A percentile compares a stretch with the other conserved stretches of the same genome.
Evolutionary conservation across 768 basidiomycete genomes (phyloP).

Genomic region (Pleurotus eryngii): DNA sequence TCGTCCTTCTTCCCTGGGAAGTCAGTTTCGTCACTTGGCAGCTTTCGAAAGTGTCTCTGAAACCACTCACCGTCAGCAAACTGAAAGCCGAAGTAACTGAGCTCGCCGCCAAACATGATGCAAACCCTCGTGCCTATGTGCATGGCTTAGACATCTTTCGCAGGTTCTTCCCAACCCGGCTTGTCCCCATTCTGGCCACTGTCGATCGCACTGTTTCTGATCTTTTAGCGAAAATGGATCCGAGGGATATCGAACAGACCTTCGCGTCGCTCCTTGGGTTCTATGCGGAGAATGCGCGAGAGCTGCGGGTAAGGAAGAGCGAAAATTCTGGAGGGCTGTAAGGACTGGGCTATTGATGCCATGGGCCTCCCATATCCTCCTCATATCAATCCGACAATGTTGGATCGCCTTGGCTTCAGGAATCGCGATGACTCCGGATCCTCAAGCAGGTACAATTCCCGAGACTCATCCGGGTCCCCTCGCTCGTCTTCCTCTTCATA

Average conservation of each 20-base stretch:
- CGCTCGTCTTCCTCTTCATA: too few species aligned
- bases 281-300: conserved; percentile 50
- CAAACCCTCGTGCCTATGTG: conserved; percentile 29
- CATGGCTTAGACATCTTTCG: not conserved
- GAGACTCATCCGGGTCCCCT: too few species aligned
- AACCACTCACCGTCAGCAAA: conserved; percentile 48
- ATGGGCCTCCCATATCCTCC: conserved; percentile 52
- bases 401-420: conserved; percentile 36
- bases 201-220: conserved; percentile 26
- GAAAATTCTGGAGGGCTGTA: conserved; percentile 53
- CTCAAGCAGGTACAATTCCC: too few species aligned
- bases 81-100: conserved; percentile 40
- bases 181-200: conserved; percentile 20
- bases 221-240: conserved; percentile 37
- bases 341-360: conserved; percentile 58
- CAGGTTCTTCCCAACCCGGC: conserved; percentile 12
- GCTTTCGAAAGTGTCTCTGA: conserved; percentile 67
- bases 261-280: conserved; percentile 71
- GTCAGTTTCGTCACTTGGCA: conserved; percentile 59
- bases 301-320: conserved; percentile 40
- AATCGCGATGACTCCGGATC: conserved; percentile 5
- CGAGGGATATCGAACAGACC: conserved; percentile 52
- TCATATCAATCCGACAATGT: conserved; percentile 44
- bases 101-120: conserved; percentile 49
- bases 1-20: conserved; percentile 81